Percentiles rank a stretch among this genome's conserved stretches.
phyloP scores from a whole-genome alignment of 192 early-diverging fungal species.

The Ambispora gerdemannii region DNA sequence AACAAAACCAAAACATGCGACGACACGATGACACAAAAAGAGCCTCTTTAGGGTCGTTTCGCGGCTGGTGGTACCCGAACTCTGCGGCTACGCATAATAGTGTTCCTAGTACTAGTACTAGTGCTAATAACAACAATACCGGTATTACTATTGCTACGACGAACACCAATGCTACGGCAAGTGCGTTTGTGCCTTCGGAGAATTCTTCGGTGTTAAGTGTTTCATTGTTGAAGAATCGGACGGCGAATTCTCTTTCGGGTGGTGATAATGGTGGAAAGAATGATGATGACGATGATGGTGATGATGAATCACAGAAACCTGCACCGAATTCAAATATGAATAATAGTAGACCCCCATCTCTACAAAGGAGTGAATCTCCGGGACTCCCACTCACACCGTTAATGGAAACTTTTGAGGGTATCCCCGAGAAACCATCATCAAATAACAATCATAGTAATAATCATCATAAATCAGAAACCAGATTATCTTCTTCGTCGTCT shows the following conservation, averaged over 20 bases:
- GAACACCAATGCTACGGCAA: neutral
- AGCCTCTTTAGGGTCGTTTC: neutral
- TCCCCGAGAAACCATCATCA: no score
- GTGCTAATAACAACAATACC: neutral
- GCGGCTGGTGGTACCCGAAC: neutral
- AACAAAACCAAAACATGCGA: neutral
- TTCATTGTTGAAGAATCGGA: no score
- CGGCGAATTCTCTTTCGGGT: no score
- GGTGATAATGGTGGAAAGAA: no score
- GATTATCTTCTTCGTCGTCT: neutral
- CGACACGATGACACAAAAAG: neutral
- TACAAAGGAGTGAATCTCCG: no score
- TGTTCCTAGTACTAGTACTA: neutral
- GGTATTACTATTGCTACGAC: neutral
- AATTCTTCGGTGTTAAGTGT: no score
- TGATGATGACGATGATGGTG: no score
- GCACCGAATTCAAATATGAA: no score
- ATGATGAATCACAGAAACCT: no score
- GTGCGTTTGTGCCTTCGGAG: neutral
- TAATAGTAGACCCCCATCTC: no score
- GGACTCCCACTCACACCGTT: no score
- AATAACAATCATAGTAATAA: neutral
- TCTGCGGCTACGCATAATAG: neutral
- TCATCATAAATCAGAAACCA: neutral
- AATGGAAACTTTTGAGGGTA: no score